Percentiles rank a stretch among this genome's conserved stretches.
Evolutionary conservation across 495 filamentous ascomycete genomes (phyloP).

Genomic region (Neurospora discreta): DNA sequence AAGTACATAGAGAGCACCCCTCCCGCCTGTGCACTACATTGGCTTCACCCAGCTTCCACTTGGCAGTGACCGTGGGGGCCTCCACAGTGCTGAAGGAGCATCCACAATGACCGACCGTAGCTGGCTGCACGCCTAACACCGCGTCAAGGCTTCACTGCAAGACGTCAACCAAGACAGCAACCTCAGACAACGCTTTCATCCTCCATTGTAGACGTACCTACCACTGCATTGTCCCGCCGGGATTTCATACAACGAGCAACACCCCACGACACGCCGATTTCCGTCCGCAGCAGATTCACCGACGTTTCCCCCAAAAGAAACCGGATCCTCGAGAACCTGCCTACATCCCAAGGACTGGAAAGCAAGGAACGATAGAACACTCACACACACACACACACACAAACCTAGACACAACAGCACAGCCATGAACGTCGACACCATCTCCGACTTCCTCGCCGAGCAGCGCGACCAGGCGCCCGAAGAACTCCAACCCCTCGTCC

Average conservation of each 20-base stretch:
- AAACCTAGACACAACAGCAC: background rate
- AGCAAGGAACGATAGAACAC: background rate
- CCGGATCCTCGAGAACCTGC: background rate
- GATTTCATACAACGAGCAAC: background rate
- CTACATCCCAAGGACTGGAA: background rate
- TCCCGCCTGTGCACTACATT: background rate
- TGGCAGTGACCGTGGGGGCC: background rate
- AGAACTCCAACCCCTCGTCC: slow-evolving; percentile 75
- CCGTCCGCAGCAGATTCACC: background rate
- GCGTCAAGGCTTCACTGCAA: background rate
- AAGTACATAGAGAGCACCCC: too few relatives aligned
- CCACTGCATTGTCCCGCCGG: background rate
- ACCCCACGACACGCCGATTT: background rate
- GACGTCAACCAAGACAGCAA: background rate
- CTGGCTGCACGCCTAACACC: background rate
- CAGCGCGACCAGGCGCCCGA: slow-evolving; percentile 79
- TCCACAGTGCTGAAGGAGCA: background rate
- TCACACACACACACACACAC: slow-evolving; percentile 6
- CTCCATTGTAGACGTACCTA: background rate
- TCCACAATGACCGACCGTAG: background rate
- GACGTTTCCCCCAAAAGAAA: background rate
- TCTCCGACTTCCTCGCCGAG: slow-evolving; percentile 82
- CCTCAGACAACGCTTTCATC: background rate
- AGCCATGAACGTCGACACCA: slow-evolving; percentile 69
- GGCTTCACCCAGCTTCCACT: background rate